Conservation (phyloP, 2,329 filamentous ascomycete species). For the Elsinoe batatas region DNA sequence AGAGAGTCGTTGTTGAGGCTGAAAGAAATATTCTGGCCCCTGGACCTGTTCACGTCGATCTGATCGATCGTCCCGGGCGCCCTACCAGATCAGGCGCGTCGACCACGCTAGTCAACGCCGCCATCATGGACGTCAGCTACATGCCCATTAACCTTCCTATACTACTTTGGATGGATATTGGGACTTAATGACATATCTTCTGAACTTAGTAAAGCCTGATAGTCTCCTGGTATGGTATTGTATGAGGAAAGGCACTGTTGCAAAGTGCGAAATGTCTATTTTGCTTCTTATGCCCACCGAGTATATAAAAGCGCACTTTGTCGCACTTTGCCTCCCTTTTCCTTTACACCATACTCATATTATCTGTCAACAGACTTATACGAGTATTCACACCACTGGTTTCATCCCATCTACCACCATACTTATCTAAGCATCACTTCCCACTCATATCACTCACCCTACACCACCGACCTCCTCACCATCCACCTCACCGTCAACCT, state of each 20-base stretch:
- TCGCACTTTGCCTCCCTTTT: background rate
- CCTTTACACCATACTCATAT: background rate
- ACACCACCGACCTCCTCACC: background rate
- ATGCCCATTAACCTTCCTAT: slow-evolving; percentile 43
- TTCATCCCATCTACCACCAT: background rate
- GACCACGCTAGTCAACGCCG: slow-evolving; percentile 50
- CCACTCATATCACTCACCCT: background rate
- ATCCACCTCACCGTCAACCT: background rate
- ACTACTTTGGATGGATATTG: slow-evolving; percentile 44
- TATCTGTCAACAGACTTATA: background rate
- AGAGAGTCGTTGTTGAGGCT: background rate
- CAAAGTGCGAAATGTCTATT: background rate
- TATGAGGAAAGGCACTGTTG: background rate
- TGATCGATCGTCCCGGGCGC: slow-evolving; percentile 23
- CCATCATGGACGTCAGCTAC: slow-evolving; percentile 44
- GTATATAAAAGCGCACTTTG: background rate
- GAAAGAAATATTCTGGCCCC: background rate
- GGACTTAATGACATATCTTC: background rate
- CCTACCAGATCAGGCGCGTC: slow-evolving; percentile 34
- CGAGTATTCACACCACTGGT: background rate
- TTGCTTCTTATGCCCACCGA: background rate
- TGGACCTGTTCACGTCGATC: slow-evolving; percentile 25
- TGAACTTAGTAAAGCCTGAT: no score
- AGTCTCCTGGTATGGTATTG: background rate
- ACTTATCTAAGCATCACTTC: background rate